Base-by-base conservation (phyloP, 306 rosid species). In the Cicer arietinum region DNA sequence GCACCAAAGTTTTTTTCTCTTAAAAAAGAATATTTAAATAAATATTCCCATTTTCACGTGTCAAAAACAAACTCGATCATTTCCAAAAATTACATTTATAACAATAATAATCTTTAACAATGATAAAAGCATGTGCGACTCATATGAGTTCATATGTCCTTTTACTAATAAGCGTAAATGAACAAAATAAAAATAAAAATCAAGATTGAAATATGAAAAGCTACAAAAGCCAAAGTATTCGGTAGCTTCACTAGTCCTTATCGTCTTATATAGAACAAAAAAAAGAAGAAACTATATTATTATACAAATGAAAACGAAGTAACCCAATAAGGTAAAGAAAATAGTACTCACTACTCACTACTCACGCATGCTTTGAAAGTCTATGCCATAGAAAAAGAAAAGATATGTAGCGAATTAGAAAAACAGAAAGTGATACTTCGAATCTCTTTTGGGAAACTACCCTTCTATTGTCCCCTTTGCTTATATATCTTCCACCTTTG, bases 351-450 rank as follows among this genome's bases (percentile, higher is more conserved):
- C 14, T 22, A 22, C 30, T 20, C 22, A 20, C 22, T 14, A 14
- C 16, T 22, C 63, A 57, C 66, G 66, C 77, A 47, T 80, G 79
- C 80, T 72, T 80, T 72, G 84, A 60, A 75, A 77, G 16, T 20
- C 60, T 61, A 45, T 45, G 18, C 53, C 70, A 73, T 67, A 59
- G 77, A 72, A 67, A 83, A 68, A 60, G 74, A 76, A 83, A 68
- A 60, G 74, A 76, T 51, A 35, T 60, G 17, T 11, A 42, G 51
- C 42, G 8, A 59, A 71, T 58, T 50, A 67, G 65, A 72, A 67
- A 58, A 60, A 69, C 56, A 22, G 82, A 52, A 53, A 61, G 70
- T 67, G 82, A 67, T 76, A 58, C 58, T 76, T 61, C 69, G 41
- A 72, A 76, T 75, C 63, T 18, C 57, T 69, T 70, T 70, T 63